A percentile compares a stretch with the other conserved stretches of the same genome.
These are phyloP conservation scores for Bothriochloa decipiens DNA, from an alignment of 176 grass and related monocot species.

Conservation along the genomic window DNA sequence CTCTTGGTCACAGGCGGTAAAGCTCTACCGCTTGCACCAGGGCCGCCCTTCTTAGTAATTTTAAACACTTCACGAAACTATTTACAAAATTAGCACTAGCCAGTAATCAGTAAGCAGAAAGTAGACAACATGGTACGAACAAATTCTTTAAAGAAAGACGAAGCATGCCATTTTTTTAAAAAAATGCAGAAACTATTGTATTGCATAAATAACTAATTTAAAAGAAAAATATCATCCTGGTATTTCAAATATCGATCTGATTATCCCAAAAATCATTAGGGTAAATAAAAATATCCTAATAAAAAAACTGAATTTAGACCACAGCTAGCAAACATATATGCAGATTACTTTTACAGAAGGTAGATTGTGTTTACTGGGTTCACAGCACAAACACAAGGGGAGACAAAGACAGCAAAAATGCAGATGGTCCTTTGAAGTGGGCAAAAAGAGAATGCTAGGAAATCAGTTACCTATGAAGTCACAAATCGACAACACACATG, in stretches of 20 bases:
- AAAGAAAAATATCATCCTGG: background rate
- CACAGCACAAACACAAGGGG: background rate
- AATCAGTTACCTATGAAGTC: background rate
- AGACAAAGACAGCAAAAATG: background rate
- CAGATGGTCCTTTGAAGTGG: background rate
- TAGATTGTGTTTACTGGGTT: background rate
- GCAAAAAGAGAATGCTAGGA: background rate
- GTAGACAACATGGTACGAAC: background rate
- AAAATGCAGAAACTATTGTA: background rate
- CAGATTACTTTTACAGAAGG: background rate
- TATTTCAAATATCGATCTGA: conserved; percentile 26
- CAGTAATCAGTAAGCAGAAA: background rate
- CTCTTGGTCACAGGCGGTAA: too few species aligned
- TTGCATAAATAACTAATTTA: background rate
- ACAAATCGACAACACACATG: background rate
- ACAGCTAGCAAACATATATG: background rate
- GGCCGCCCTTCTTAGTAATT: too few species aligned
- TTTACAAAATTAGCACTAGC: conserved; percentile 4
- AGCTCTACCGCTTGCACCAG: too few species aligned
- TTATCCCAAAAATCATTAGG: conserved; percentile 11
- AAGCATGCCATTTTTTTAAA: background rate
- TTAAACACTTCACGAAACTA: conserved; percentile 10
- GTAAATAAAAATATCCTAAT: background rate
- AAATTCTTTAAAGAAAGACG: background rate
- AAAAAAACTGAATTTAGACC: background rate